Evolutionary conservation across 2,329 filamentous ascomycete genomes (phyloP).

Genomic region (Diaporthe aspalathi): DNA sequence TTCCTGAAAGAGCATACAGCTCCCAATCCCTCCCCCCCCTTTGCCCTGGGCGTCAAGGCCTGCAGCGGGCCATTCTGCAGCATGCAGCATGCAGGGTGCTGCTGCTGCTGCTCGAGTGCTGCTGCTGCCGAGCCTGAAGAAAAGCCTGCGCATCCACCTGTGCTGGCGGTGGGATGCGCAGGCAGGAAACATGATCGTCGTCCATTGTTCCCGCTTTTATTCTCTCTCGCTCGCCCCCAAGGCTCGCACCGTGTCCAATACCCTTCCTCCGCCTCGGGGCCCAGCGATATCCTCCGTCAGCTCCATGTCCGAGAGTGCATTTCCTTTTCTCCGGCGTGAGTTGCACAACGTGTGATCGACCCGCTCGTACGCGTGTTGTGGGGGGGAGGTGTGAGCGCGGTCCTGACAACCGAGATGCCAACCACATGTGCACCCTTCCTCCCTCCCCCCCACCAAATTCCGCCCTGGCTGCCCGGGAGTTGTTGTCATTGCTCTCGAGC

Average conservation of each 20-base stretch:
- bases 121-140: neutral
- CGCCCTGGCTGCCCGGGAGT: too few relatives aligned
- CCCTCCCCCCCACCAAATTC: too few relatives aligned
- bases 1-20: slow-evolving; percentile 15
- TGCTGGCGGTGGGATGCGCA: too few relatives aligned
- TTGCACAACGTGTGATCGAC: slow-evolving; percentile 9
- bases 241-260: neutral
- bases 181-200: neutral
- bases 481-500: neutral
- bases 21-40: too few relatives aligned
- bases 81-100: slow-evolving; percentile 13
- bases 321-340: neutral
- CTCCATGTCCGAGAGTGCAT: neutral
- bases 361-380: neutral
- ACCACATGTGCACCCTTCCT: too few relatives aligned
- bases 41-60: neutral
- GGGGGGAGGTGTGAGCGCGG: neutral
- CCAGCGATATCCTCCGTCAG: neutral
- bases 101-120: neutral
- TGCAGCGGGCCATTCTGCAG: neutral
- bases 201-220: neutral
- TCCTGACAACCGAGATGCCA: neutral
- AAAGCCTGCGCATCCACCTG: neutral
- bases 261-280: neutral
- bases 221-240: neutral